Conservation (phyloP, 495 filamentous ascomycete species). For the Platismatia glauca region DNA sequence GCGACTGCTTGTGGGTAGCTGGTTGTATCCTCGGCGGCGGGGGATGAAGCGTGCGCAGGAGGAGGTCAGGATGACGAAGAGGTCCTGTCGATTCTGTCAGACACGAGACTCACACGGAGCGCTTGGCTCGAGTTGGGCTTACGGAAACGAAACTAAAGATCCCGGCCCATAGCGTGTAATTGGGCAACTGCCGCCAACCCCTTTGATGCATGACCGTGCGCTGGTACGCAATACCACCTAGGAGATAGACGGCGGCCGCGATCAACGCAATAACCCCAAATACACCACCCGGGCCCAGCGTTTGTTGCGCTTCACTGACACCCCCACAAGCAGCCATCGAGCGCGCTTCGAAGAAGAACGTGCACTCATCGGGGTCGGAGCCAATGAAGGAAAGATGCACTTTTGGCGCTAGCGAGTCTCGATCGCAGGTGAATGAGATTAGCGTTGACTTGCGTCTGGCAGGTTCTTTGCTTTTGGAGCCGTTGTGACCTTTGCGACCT, state of each 20-base stretch:
- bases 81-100: constrained; percentile 48
- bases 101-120: constrained; percentile 13
- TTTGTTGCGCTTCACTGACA: constrained; percentile 50
- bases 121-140: constrained; percentile 38
- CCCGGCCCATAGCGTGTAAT: constrained; percentile 88
- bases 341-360: constrained; percentile 96
- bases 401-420: constrained; percentile 52
- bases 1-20: constrained; percentile 21
- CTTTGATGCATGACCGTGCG: constrained; percentile 89
- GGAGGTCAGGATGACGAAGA: constrained; percentile 69
- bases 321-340: constrained; percentile 76
- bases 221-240: constrained; percentile 92
- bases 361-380: constrained; percentile 73
- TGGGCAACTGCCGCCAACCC: constrained; percentile 92
- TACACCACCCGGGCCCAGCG: constrained; percentile 72
- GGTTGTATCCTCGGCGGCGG: constrained; percentile 26
- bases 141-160: constrained; percentile 77
- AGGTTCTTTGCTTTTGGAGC: constrained; percentile 39
- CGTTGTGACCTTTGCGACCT: constrained; percentile 31
- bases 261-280: constrained; percentile 84
- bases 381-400: constrained; percentile 73
- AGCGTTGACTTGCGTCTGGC: constrained; percentile 70
- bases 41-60: constrained; percentile 63
- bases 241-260: constrained; percentile 75
- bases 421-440: constrained; percentile 90